Percentiles rank a stretch among this genome's conserved stretches.
These are phyloP conservation scores for Nitzschia palea DNA, from an alignment of 108 stramenopile species.

Conservation along the genomic window DNA sequence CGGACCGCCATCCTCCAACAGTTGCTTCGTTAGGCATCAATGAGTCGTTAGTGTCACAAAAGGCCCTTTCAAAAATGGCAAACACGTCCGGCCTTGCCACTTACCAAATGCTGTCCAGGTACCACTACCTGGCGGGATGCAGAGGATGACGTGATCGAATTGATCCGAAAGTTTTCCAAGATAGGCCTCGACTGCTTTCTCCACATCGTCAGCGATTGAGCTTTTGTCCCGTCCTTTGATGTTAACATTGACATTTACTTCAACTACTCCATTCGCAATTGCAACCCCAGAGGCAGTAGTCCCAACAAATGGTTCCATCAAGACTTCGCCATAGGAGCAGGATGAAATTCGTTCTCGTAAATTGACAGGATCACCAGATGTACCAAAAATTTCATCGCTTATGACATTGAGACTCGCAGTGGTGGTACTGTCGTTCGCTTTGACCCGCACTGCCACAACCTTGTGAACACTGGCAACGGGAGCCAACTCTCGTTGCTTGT, in stretches of 20 bases:
- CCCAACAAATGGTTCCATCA: neutral
- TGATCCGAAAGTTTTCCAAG: neutral
- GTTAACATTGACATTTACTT: neutral
- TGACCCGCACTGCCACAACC: slow-evolving; percentile 31
- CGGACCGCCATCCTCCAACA: too few species aligned
- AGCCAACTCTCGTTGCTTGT: too few species aligned
- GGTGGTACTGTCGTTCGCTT: slow-evolving; percentile 9
- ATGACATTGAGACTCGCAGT: neutral
- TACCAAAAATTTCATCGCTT: slow-evolving; percentile 1
- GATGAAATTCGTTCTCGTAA: neutral
- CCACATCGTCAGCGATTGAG: too few species aligned
- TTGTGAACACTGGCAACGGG: too few species aligned
- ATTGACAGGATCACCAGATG: neutral
- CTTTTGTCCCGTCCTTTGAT: neutral
- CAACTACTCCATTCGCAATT: slow-evolving; percentile 22
- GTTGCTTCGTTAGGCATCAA: too few species aligned
- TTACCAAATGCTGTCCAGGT: slow-evolving; percentile 1
- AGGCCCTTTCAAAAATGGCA: too few species aligned
- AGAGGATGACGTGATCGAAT: slow-evolving; percentile 34
- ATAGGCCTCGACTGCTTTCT: neutral
- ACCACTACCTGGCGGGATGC: slow-evolving; percentile 43
- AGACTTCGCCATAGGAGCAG: slow-evolving; percentile 25
- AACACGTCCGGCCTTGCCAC: too few species aligned
- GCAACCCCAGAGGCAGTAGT: slow-evolving; percentile 11
- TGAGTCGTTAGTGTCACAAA: too few species aligned